Evolutionary conservation across 306 rosid genomes (phyloP).

Genomic region (Cicer arietinum): DNA sequence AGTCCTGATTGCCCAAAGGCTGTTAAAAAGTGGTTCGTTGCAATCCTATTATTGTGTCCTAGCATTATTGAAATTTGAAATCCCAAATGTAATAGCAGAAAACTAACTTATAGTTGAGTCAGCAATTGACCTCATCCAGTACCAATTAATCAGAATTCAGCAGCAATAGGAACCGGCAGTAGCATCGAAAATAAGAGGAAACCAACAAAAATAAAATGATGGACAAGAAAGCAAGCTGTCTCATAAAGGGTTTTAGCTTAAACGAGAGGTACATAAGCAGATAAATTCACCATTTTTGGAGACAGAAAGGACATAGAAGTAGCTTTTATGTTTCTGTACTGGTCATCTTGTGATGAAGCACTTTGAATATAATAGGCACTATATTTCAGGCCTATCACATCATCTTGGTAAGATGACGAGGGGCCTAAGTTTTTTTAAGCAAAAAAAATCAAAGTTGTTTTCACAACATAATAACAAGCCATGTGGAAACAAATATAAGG

Average conservation of each 20-base stretch:
- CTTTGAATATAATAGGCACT: slow-evolving; percentile 31
- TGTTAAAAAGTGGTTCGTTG: slow-evolving; percentile 5
- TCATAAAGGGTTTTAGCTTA: slow-evolving; percentile 27
- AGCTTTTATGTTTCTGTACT: slow-evolving; percentile 28
- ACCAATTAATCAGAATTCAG: slow-evolving; percentile 27
- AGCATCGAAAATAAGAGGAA: slow-evolving; percentile 34
- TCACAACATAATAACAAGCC: slow-evolving; percentile 40
- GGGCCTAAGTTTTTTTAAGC: slow-evolving; percentile 21
- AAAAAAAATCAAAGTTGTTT: slow-evolving; percentile 31
- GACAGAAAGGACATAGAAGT: slow-evolving; percentile 38
- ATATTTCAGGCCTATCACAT: slow-evolving; percentile 35
- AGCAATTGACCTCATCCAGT: slow-evolving; percentile 14
- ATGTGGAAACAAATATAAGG: slow-evolving; percentile 31
- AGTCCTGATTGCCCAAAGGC: slow-evolving; percentile 1
- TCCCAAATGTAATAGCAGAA: slow-evolving; percentile 34
- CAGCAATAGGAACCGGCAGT: slow-evolving; percentile 11
- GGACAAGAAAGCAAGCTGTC: slow-evolving; percentile 41
- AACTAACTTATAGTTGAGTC: slow-evolving; percentile 11
- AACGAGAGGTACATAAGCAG: slow-evolving; percentile 24
- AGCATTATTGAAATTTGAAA: slow-evolving; percentile 30
- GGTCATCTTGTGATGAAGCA: slow-evolving; percentile 37
- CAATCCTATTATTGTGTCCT: slow-evolving; percentile 17
- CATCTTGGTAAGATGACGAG: slow-evolving; percentile 33
- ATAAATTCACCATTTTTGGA: slow-evolving; percentile 39
- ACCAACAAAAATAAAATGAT: background rate